A percentile compares a stretch with the other conserved stretches of the same genome.
These are phyloP conservation scores for Zygosaccharomyces pseudobailii DNA, from an alignment of 1,139 yeast genomes.

Conservation along the genomic window DNA sequence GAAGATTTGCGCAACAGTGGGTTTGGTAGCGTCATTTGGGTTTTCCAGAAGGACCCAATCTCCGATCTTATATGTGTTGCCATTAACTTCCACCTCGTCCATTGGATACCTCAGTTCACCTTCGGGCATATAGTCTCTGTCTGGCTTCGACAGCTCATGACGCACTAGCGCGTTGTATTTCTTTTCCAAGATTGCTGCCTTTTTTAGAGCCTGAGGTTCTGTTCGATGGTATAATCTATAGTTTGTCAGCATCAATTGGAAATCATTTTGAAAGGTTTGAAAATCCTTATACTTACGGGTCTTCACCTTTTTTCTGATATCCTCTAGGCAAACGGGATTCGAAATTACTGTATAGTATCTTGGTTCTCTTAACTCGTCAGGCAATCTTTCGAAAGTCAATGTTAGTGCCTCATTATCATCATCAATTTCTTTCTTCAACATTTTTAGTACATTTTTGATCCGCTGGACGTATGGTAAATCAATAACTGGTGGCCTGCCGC, in stretches of 20 bases:
- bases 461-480: conserved; percentile 93
- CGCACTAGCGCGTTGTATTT: conserved; percentile 58
- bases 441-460: conserved; percentile 79
- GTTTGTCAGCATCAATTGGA: conserved; percentile 69
- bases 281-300: conserved; percentile 76
- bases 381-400: conserved; percentile 73
- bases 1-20: conserved; percentile 90
- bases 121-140: conserved; percentile 67
- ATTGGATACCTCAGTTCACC: conserved; percentile 73
- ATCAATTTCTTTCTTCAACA: conserved; percentile 67
- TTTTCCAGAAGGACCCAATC: conserved; percentile 91
- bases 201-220: conserved; percentile 49
- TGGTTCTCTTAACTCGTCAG: conserved; percentile 62
- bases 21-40: conserved; percentile 81
- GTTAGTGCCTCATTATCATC: conserved; percentile 48
- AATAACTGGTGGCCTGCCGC: conserved; percentile 95
- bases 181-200: conserved; percentile 56
- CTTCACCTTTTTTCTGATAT: conserved; percentile 77
- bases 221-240: conserved; percentile 65
- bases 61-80: conserved; percentile 75
- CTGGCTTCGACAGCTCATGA: conserved; percentile 75
- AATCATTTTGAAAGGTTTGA: conserved; percentile 70
- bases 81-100: conserved; percentile 67
- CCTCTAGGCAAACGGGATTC: conserved; percentile 77
- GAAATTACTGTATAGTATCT: conserved; percentile 61